Conservation (phyloP, 176 grass and related monocot species). For the Oryza officinalis region DNA sequence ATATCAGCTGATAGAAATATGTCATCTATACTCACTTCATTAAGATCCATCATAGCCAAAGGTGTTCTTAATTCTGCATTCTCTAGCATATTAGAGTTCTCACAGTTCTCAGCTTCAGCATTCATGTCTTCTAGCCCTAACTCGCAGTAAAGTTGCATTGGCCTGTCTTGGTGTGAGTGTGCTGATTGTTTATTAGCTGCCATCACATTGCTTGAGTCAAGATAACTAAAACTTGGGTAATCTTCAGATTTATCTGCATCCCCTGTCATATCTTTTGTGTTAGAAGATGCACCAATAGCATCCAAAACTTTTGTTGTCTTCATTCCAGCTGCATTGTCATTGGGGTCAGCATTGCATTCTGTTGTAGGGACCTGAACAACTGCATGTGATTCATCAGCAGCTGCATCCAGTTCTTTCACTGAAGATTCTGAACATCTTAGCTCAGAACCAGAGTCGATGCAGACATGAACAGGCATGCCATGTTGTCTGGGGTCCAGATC, state of each 20-base stretch:
- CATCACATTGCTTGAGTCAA: not conserved
- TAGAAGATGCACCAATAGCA: too few species aligned
- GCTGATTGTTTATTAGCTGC: not conserved
- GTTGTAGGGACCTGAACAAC: not conserved
- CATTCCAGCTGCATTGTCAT: too few species aligned
- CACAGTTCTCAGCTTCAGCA: not conserved
- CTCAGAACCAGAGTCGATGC: slow-evolving; percentile 16
- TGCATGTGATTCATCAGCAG: not conserved
- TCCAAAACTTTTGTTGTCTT: too few species aligned
- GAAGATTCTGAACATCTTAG: slow-evolving; percentile 8
- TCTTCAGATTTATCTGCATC: too few species aligned
- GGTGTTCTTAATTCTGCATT: slow-evolving; percentile 6
- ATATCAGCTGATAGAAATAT: slow-evolving; percentile 47
- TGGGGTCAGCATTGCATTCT: not conserved
- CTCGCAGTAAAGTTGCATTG: not conserved
- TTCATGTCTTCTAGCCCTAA: not conserved
- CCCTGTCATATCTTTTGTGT: too few species aligned
- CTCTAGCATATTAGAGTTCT: not conserved
- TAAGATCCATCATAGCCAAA: slow-evolving; percentile 38
- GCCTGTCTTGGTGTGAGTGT: not conserved
- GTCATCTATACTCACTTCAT: slow-evolving; percentile 39
- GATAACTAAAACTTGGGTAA: too few species aligned
- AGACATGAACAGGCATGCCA: not conserved
- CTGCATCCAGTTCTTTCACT: not conserved
- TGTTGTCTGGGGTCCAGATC: not conserved